phyloP scores from a whole-genome alignment of 805 yeast species.

The Cyberlindnera maritima region DNA sequence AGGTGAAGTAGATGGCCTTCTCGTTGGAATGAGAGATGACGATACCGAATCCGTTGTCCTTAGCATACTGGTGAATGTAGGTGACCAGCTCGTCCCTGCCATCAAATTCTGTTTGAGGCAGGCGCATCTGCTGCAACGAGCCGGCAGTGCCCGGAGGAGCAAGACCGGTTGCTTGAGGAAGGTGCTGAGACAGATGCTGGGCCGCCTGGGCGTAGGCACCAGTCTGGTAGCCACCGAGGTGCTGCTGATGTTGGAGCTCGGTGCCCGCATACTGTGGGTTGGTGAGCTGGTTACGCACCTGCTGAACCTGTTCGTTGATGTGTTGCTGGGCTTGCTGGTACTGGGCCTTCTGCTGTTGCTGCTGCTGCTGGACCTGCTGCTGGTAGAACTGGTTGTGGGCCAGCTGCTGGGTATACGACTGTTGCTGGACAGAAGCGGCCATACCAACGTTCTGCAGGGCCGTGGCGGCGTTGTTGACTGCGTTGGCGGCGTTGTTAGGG shows the following conservation, averaged over 20 bases:
- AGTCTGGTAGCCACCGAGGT: conserved; percentile 12
- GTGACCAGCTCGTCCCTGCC: conserved; percentile 25
- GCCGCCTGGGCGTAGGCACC: conserved; percentile 12
- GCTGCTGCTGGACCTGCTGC: conserved; percentile 19
- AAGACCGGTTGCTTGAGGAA: conserved; percentile 19
- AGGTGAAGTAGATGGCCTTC: conserved; percentile 31
- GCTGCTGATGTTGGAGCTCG: conserved; percentile 15
- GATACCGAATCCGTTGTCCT: conserved; percentile 31
- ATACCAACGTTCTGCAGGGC: conserved; percentile 26
- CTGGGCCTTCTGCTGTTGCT: conserved; percentile 20
- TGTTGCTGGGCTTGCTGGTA: conserved; percentile 16
- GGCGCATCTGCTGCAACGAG: conserved; percentile 23
- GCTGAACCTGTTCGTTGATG: conserved; percentile 23
- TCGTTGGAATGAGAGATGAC: conserved; percentile 32
- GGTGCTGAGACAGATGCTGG: conserved; percentile 23
- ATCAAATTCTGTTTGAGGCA: conserved; percentile 27
- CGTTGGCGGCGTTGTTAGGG: conserved; percentile 13
- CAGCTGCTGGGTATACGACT: conserved; percentile 18
- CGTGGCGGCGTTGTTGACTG: conserved; percentile 23
- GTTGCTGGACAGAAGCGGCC: conserved; percentile 11
- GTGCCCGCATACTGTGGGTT: conserved; percentile 7
- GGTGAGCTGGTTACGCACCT: conserved; percentile 17
- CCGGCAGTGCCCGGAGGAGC: conserved; percentile 15
- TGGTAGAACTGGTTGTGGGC: conserved; percentile 21
- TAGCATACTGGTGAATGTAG: conserved; percentile 29